Percentiles rank a stretch among this genome's conserved stretches.
These are phyloP conservation scores for Geranium brycei DNA, from an alignment of 345 rosid species.

Conservation along the genomic window DNA sequence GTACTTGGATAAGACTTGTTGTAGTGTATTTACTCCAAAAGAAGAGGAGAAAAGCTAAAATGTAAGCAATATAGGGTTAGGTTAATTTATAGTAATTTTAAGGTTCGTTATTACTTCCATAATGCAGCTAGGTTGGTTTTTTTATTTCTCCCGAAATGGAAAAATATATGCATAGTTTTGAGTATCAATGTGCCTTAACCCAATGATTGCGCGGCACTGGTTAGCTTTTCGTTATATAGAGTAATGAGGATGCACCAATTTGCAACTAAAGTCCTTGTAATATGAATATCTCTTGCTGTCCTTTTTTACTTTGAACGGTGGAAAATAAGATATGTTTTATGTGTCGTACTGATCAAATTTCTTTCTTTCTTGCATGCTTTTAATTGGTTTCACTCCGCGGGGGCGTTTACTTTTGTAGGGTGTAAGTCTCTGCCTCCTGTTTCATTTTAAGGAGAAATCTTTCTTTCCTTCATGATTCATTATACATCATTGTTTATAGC, in stretches of 20 bases:
- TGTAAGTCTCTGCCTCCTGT: slow-evolving; percentile 29
- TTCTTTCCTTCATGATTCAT: slow-evolving; percentile 1
- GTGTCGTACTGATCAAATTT: slow-evolving; percentile 14
- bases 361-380: slow-evolving; percentile 11
- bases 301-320: neutral
- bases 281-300: no score
- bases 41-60: neutral
- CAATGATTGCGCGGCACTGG: neutral
- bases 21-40: neutral
- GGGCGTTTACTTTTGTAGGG: slow-evolving; percentile 36
- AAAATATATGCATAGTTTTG: neutral
- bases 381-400: slow-evolving; percentile 13
- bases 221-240: neutral
- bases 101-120: neutral
- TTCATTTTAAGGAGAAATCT: neutral
- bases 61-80: no score
- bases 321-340: neutral
- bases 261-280: no score
- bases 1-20: neutral
- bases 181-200: neutral
- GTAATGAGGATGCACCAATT: no score
- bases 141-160: neutral
- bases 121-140: no score
- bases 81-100: no score
- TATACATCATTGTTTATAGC: slow-evolving; percentile 2